phyloP scores from a whole-genome alignment of 2,329 filamentous ascomycete species.

The Xylaria sp. region DNA sequence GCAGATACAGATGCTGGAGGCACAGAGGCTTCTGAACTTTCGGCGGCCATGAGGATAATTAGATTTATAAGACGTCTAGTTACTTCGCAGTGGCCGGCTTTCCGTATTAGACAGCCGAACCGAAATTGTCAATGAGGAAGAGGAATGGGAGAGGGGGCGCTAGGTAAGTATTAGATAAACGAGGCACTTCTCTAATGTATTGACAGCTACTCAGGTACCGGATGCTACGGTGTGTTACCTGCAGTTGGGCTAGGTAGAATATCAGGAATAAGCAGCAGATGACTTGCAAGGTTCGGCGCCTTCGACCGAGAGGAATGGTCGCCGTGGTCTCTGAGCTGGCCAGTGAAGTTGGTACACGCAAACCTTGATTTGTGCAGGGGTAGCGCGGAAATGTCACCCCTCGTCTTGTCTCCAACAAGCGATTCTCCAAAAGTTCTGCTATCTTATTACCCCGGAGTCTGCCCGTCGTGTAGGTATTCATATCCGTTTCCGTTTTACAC shows the following conservation, averaged over 20 bases:
- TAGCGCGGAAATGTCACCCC: constrained; percentile 10
- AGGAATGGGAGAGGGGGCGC: constrained; percentile 6
- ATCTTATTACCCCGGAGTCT: neutral
- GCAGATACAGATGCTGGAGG: constrained; percentile 28
- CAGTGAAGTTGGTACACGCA: constrained; percentile 10
- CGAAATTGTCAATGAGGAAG: neutral
- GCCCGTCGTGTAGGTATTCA: neutral
- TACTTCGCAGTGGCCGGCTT: neutral
- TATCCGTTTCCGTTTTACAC: neutral
- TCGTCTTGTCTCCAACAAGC: constrained; percentile 14
- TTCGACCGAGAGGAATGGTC: constrained; percentile 10
- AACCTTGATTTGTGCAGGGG: constrained; percentile 17
- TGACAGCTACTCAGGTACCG: neutral
- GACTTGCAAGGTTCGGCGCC: constrained; percentile 24
- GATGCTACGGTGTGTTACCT: neutral
- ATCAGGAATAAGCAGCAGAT: constrained; percentile 17
- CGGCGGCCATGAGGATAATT: constrained; percentile 4
- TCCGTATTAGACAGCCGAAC: constrained; percentile 1
- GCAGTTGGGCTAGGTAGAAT: neutral
- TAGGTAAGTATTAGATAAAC: constrained; percentile 1
- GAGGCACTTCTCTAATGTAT: constrained; percentile 10
- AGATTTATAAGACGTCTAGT: neutral
- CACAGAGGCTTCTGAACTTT: constrained; percentile 19
- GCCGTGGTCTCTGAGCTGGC: constrained; percentile 3
- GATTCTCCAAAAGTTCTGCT: neutral